Evolutionary conservation across 257 asterid genomes (phyloP).

Genomic region (Solanum appendiculatum): DNA sequence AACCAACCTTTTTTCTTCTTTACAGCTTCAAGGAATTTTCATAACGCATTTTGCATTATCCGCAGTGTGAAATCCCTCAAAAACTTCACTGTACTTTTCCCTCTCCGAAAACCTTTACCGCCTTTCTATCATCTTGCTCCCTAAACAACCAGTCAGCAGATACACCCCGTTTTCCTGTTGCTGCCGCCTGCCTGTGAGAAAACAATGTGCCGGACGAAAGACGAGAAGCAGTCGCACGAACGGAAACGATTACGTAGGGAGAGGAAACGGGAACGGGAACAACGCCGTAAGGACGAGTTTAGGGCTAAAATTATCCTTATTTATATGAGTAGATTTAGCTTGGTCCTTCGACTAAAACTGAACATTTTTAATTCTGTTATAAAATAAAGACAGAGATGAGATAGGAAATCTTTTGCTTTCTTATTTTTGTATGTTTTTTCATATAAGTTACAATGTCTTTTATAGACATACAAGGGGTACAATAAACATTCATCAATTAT

Average conservation of each 20-base stretch:
- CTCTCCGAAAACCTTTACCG: neutral
- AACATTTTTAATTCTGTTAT: no score
- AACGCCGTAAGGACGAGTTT: no score
- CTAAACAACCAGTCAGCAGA: neutral
- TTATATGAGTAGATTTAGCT: no score
- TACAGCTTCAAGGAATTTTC: neutral
- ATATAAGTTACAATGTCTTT: no score
- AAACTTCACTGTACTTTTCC: neutral
- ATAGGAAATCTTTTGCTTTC: no score
- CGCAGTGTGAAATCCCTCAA: neutral
- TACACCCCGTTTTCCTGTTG: neutral
- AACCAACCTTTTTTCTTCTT: neutral
- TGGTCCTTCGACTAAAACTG: no score
- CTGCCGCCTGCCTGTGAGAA: neutral
- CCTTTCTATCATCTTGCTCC: neutral
- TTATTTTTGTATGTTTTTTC: no score
- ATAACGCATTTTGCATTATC: neutral
- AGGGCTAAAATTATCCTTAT: neutral
- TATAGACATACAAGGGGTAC: no score
- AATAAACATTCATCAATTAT: no score
- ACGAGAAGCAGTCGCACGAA: neutral
- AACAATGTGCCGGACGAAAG: neutral
- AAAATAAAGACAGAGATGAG: no score
- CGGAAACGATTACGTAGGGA: neutral
- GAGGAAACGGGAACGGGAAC: neutral